These are phyloP conservation scores for Geotrichum europaeum DNA, from an alignment of 1,139 yeast genomes.

Conservation along the genomic window DNA sequence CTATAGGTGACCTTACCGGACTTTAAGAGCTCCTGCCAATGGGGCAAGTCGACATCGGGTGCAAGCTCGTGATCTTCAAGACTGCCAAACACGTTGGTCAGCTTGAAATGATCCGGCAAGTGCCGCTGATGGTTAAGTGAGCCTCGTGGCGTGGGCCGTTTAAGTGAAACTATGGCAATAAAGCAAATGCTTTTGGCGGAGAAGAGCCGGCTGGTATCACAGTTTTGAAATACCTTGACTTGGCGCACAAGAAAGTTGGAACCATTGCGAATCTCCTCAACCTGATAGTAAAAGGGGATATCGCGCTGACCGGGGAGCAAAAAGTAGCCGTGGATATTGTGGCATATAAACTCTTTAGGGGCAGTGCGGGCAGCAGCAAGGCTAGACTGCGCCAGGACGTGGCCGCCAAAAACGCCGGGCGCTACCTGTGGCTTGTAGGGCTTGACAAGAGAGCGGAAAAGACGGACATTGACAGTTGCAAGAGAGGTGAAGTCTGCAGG, in stretches of 20 bases:
- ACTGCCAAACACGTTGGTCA: conserved; percentile 16
- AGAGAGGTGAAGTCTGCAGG: conserved; percentile 10
- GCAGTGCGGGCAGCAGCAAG: conserved; percentile 30
- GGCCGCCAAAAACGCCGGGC: conserved; percentile 33
- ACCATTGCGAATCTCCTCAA: conserved; percentile 30
- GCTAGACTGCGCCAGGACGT: conserved; percentile 31
- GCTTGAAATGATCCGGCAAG: conserved; percentile 16
- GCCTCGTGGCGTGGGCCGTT: conserved; percentile 24
- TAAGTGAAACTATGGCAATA: conserved; percentile 29
- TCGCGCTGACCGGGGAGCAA: conserved; percentile 30
- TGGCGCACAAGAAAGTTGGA: conserved; percentile 28
- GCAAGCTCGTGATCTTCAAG: conserved; percentile 25
- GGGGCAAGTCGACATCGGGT: conserved; percentile 30
- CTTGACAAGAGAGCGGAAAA: conserved; percentile 25
- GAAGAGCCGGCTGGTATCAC: conserved; percentile 16
- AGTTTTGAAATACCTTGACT: conserved; percentile 30
- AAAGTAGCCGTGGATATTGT: conserved; percentile 32
- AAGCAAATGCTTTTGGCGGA: conserved; percentile 23
- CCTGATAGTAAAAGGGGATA: conserved; percentile 31
- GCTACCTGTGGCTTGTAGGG: conserved; percentile 29
- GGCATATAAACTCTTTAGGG: conserved; percentile 24
- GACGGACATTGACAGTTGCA: conserved; percentile 6
- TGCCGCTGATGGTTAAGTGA: conserved; percentile 25
- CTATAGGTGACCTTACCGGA: conserved; percentile 16
- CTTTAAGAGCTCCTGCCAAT: conserved; percentile 23